A percentile compares a stretch with the other conserved stretches of the same genome.
Evolutionary conservation across 2,329 filamentous ascomycete genomes (phyloP).

Genomic region (Xylaria sp.): DNA sequence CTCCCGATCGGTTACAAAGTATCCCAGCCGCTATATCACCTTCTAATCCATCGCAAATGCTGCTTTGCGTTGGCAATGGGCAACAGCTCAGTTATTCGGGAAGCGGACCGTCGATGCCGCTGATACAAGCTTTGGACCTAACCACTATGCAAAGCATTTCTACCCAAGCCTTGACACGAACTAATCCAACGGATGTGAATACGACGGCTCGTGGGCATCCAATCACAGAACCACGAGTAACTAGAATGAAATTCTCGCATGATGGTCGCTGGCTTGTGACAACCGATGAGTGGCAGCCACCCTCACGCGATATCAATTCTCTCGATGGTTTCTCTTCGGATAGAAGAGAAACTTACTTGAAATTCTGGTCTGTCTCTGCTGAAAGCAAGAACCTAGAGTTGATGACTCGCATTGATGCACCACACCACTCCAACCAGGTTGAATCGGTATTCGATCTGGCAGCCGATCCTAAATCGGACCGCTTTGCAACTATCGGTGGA

Average conservation of each 20-base stretch:
- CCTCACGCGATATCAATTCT: constrained; percentile 72
- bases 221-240: constrained; percentile 82
- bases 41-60: constrained; percentile 69
- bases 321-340: constrained; percentile 60
- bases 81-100: constrained; percentile 66
- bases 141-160: constrained; percentile 78
- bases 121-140: constrained; percentile 88
- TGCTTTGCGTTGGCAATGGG: constrained; percentile 74
- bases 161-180: constrained; percentile 90
- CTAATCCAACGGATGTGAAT: constrained; percentile 85
- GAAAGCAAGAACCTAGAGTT: constrained; percentile 73
- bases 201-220: constrained; percentile 75
- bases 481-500: constrained; percentile 86
- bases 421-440: constrained; percentile 71
- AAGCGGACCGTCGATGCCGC: constrained; percentile 63
- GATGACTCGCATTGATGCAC: constrained; percentile 83
- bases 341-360: constrained; percentile 80
- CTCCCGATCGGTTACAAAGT: constrained; percentile 57
- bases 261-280: constrained; percentile 93
- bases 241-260: constrained; percentile 77
- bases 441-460: constrained; percentile 77
- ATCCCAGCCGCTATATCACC: constrained; percentile 74
- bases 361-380: constrained; percentile 83
- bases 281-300: constrained; percentile 89
- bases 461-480: constrained; percentile 72